phyloP scores from a whole-genome alignment of 2,329 filamentous ascomycete species.

The Fusarium vanettenii region DNA sequence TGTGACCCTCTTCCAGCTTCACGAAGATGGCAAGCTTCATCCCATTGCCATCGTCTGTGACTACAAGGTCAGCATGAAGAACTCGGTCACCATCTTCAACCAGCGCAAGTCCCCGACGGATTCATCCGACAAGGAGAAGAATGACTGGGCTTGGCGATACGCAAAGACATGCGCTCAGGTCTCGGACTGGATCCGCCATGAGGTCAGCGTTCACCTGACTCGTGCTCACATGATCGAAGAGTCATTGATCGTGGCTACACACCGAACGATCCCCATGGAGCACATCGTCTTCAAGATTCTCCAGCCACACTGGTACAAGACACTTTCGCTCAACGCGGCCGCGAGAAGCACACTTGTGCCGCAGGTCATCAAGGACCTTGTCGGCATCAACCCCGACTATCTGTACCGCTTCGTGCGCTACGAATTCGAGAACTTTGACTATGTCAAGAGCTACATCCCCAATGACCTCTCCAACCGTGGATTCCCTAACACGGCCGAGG shows the following conservation, averaged over 20 bases:
- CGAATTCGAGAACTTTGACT: conserved; percentile 59
- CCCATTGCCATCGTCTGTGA: conserved; percentile 62
- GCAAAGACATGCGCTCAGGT: conserved; percentile 62
- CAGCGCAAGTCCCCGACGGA: conserved; percentile 50
- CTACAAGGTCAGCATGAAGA: conserved; percentile 54
- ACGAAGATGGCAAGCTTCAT: conserved; percentile 57
- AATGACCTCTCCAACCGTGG: conserved; percentile 57
- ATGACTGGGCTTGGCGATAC: conserved; percentile 64
- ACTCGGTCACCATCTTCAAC: conserved; percentile 64
- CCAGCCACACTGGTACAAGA: conserved; percentile 62
- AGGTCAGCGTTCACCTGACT: conserved; percentile 58
- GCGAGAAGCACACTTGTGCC: conserved; percentile 59
- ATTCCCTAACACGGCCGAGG: conserved; percentile 51
- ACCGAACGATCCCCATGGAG: conserved; percentile 54
- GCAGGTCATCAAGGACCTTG: conserved; percentile 55
- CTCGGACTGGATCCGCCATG: conserved; percentile 61
- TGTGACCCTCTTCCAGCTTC: conserved; percentile 57
- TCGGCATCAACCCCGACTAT: conserved; percentile 53
- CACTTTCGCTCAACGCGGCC: conserved; percentile 60
- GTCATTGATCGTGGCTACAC: conserved; percentile 58
- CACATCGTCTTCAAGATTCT: conserved; percentile 58
- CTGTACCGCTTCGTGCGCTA: conserved; percentile 52
- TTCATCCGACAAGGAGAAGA: conserved; percentile 31
- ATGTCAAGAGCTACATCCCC: conserved; percentile 57
- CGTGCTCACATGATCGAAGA: conserved; percentile 61